Evolutionary conservation across 179 eudicot genomes (phyloP), one percentile per base, ranked within the genome.

Genomic region (Corrigiola litoralis): DNA sequence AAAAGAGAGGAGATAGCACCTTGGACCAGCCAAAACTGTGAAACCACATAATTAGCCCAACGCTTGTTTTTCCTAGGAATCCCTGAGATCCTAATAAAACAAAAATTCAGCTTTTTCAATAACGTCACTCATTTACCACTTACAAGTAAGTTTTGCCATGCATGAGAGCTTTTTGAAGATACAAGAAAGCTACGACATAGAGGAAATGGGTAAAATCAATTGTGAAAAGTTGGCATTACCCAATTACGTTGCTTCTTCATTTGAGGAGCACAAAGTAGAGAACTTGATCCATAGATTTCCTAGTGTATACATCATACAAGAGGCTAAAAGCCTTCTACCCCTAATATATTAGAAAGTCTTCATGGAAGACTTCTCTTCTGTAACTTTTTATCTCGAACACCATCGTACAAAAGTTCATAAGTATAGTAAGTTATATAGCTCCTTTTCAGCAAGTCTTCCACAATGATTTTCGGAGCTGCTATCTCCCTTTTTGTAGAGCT

Each of bases 401-500:
- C 92, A 73, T 87, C 96, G 75, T 81, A 79, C 23, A 92, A 68
- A 65, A 92, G 78, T 69, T 90, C 95, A 80, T 92, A 89, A 17
- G 92, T 75, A 75, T 75, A 72, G 72, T 89, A 92, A 53, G 87
- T 87, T 76, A 92, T 87, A 79, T 80, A 86, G 48, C 92, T 77
- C 81, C 74, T 92, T 79, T 80, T 89, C 79, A 92, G 65, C 81
- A 92, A 73, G 69, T 90, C 83, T 70, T 92, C 98, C 70, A 92
- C 83, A 68, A 87, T 79, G 69, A 92, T 89, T 78, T 92, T 92
- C 31, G 98, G 98, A 52, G 98, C 95, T 41, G 95, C 95, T 47
- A 87, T 81, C 72, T 78, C 88, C 84, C 68, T 89, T 77, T 92
- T 92, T 62, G 84, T 83, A 46, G 79, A 85, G 72, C 74, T 84